Percentiles rank a stretch among this genome's conserved stretches.
Evolutionary conservation across 2,329 filamentous ascomycete species (phyloP).

Genomic region (Penicillium sp.): DNA sequence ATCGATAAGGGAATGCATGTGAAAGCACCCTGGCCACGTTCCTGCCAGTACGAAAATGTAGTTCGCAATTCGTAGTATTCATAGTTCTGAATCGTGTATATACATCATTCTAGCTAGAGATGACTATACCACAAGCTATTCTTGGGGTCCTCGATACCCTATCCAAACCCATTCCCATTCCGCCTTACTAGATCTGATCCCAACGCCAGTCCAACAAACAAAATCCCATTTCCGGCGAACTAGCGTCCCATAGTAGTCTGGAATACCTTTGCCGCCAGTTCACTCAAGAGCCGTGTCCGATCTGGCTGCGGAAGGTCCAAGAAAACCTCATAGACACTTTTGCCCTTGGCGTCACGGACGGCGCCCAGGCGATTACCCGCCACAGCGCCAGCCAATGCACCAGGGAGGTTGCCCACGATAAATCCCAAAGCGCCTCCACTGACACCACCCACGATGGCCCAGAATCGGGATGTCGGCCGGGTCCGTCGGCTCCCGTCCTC

Average conservation of each 20-base stretch:
- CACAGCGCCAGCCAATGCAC: constrained; percentile 82
- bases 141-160: background rate
- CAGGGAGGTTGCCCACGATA: constrained; percentile 89
- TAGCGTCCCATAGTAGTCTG: constrained; percentile 38
- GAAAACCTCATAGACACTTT: constrained; percentile 92
- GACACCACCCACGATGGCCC: constrained; percentile 78
- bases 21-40: background rate
- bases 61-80: background rate
- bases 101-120: background rate
- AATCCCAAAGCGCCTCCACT: constrained; percentile 91
- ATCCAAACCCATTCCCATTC: background rate
- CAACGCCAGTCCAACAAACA: constrained; percentile 5
- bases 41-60: background rate
- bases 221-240: background rate
- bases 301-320: constrained; percentile 80
- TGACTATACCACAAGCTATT: background rate
- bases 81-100: background rate
- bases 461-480: constrained; percentile 70
- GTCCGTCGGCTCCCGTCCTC: constrained; percentile 44
- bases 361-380: constrained; percentile 90
- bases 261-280: constrained; percentile 83
- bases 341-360: constrained; percentile 83
- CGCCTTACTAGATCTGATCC: background rate
- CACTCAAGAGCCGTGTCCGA: constrained; percentile 74
- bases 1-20: constrained; percentile 27